Evolutionary conservation across 345 rosid genomes (phyloP), one percentile per base, ranked within the genome.

Genomic region (Gossypium arboreum): DNA sequence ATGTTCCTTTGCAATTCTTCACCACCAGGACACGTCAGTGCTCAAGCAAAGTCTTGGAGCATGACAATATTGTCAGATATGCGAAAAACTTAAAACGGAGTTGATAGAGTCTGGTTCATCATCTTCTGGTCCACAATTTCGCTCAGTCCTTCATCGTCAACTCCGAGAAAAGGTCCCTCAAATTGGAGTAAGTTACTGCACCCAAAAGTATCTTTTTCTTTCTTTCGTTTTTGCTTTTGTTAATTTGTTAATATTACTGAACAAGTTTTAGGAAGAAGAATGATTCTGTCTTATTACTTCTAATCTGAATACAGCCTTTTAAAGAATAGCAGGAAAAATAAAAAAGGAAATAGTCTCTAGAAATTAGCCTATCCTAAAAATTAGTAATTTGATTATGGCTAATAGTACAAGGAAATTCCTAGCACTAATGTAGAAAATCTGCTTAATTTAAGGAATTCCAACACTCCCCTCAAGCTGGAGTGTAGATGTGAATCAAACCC

Each of bases 21-120:
- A 59, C 64, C 79, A 71, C 73, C 78, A 93, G 99, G 97, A 87
- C 76, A 76, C 86, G 12, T 95, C 99, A 18, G 82, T 76, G 68
- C 84, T 95, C 67, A 57, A 56, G 73, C 75, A 79, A 86, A 76
- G 90, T 95, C 78, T 68, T 85, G 76, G 92, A 89, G 83, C 88
- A 88, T 64, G 63, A 73, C 48, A 95, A 87, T 76, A 81, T 95
- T 25, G 73, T 91, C 64, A 81, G 85, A 71, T 95, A 87, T 82
- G 92, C 92, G 97, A 88, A 78, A 91, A 80, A 73, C 86, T 82
- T 18, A 91, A 87, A 86, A 63, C 74, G 13, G 89, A 88, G 78
- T 87, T 83, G 80, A 51, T 91, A 50, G 94, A 87, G 25, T 79
- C 86, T 34, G 79, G 79, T 65, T 85, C 92, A 15, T 79, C 91